Base-by-base conservation (phyloP, 768 basidiomycete species). In the Naganishia kalamii region DNA sequence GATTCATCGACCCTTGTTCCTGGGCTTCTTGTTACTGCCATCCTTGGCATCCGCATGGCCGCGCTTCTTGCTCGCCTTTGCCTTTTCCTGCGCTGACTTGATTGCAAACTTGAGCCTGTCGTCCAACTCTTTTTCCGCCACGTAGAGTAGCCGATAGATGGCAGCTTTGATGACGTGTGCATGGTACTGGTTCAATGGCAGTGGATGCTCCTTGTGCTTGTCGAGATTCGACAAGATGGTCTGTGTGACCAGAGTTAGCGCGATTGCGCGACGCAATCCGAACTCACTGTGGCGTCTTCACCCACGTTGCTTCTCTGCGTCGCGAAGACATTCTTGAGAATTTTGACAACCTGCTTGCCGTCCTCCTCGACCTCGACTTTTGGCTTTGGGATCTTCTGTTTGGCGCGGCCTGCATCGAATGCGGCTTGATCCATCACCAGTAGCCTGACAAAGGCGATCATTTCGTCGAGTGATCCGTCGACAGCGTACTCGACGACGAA, bases 361-460 rank as follows among this genome's bases (percentile, higher is more conserved):
- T 48, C 52, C 8, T 47, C 44, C 4, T 78, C 76, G 0, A 65
- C 65, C 60, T 88, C 85, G 3, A 83, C 46, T 66, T 83, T 87
- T 0, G 87, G 84, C 74, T 88, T 90, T 0, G 92, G 91, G 0
- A 87, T 83, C 71, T 85, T 88, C 32, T 84, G 82, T 74, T 88
- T 92, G 15, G 78, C 76, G 50, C 80, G 80, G 3, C 82, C 79
- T 63, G 83, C 85, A 41, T 81, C 80, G 84, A 86, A 91, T 51
- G 88, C 87, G 2, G 78, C 71, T 1, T 80, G 69, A 1, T 83
- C 70, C 17, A 88, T 78, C 8, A 85, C 77, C 25, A 92, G 82
- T 21, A 92, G 79, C 8, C 84, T 84, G 59, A 83, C 80, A 47
- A 92, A 83, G 0, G 88, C 86, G 27, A 87, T 73, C 40, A 92